Base-by-base conservation (phyloP, 1,139 yeast species). In the Protomyces gravidus region DNA sequence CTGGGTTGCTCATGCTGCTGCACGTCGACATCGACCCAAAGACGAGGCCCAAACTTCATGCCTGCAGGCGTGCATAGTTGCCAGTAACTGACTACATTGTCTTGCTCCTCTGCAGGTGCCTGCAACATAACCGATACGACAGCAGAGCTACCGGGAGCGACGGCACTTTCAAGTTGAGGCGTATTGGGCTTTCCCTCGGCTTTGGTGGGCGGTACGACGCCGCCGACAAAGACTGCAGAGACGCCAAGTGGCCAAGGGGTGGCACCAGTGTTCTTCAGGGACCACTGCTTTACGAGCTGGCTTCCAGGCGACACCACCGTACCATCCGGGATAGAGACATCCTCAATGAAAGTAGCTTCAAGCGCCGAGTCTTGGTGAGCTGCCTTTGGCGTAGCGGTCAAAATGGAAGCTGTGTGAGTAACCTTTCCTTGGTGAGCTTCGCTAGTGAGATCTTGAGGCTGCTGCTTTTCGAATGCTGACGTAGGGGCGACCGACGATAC, bases 211-310 rank as follows among this genome's bases (percentile, higher is more conserved):
- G n/a, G n/a, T 13, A 3, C 36, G 36, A 30, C 36, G 13, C 65
- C 66, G 32, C 61, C 49, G 6, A 55, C 63, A 48, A 48, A 63
- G 27, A 39, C 50, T 21, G 60, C 46, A 17, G 61, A 48, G 27
- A 59, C 58, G 7, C 65, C 65, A 1, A 59, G 59, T 1, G 65
- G 65, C 66, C 66, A 64, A 9, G 60, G 50, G 26, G 19, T 42
- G 1, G 15, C 9, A n/a, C 66, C 66, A 27, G 36, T 49, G 60
- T 64, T 64, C 51, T 57, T 59, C 39, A 64, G 23, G 9, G 56
- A 47, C 66, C 66, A 64, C n/a, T 62, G 61, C 42, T 55, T 49
- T 11, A 64, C 63, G 13, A 53, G 55, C 45, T 55, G 59, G 15
- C 50, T 52, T 25, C 30, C 42, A 13, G 27, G 25, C 7, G 32